Conservation (phyloP, 176 grass and related monocot genomes). For the Hordeum vulgare region MorexV3_pseudomolecules_assembly NC_058520.1:197695862-197696361, state of each 20-base stretch:
- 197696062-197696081: neutral
- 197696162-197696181: neutral
- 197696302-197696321: conserved; percentile 35
- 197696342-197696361: conserved; percentile 60
- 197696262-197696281: neutral
- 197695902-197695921: neutral
- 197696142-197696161: neutral
- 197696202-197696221: neutral
- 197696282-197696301: neutral
- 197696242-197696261: neutral
- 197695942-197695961: neutral
- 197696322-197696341: conserved; percentile 20
- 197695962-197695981: neutral
- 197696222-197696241: neutral
- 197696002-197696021: neutral
- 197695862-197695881: no score
- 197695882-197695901: no score
- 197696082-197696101: neutral
- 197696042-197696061: neutral
- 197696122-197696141: neutral
- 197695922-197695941: no score
- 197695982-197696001: no score
- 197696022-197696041: neutral
- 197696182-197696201: neutral
- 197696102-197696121: neutral